A percentile compares a stretch with the other conserved stretches of the same genome.
Evolutionary conservation across 768 basidiomycete species (phyloP).

Genomic region (Pilatotrama ljubarskyi): DNA sequence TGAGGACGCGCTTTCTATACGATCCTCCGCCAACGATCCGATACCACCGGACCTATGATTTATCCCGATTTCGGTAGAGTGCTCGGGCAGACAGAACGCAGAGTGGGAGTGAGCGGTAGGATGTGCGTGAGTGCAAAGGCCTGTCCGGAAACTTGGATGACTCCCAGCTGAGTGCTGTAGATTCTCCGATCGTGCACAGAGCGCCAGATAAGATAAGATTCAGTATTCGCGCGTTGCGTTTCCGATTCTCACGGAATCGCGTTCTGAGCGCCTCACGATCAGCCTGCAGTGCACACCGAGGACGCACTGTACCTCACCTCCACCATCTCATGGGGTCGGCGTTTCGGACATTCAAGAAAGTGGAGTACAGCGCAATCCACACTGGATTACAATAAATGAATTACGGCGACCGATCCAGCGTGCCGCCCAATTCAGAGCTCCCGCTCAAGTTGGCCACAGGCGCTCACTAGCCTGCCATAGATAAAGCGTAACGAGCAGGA

Average conservation of each 20-base stretch:
- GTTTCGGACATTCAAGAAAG: no score
- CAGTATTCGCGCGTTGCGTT: no score
- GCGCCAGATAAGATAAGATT: not conserved
- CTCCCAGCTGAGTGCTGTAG: not conserved
- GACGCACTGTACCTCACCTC: no score
- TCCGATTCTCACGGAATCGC: not conserved
- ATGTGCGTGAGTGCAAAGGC: not conserved
- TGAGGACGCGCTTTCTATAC: not conserved
- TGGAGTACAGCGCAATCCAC: no score
- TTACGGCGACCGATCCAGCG: no score
- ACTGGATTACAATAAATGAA: no score
- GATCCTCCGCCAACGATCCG: slow-evolving; percentile 4
- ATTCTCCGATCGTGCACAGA: not conserved
- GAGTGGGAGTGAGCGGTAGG: not conserved
- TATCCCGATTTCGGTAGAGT: not conserved
- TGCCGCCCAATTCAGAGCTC: no score
- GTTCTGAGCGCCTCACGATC: not conserved
- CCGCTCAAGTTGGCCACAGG: no score
- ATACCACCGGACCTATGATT: not conserved
- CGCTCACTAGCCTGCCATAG: no score
- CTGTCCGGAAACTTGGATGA: not conserved
- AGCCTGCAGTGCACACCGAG: no score
- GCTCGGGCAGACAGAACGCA: not conserved
- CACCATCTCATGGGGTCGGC: no score
- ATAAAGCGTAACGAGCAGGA: no score